Evolutionary conservation across 768 basidiomycete species (phyloP).

Genomic region (Trametes gibbosa): DNA sequence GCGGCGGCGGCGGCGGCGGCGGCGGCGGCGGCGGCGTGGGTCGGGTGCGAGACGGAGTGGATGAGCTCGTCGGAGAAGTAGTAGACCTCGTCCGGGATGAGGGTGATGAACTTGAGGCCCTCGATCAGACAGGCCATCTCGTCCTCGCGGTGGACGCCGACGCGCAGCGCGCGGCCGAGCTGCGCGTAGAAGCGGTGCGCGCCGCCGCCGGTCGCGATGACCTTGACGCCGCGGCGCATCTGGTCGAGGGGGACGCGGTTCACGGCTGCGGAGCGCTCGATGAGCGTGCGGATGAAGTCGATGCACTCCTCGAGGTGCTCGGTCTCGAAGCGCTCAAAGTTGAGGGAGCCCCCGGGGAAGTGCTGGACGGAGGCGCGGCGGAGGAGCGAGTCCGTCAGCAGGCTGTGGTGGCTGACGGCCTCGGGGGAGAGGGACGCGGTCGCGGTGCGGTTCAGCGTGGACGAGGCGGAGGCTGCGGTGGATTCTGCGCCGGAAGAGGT

Average conservation of each 20-base stretch:
- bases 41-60: slow-evolving; percentile 50
- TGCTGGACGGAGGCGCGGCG: slow-evolving; percentile 71
- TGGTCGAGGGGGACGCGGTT: slow-evolving; percentile 87
- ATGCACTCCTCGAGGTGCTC: slow-evolving; percentile 82
- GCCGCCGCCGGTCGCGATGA: slow-evolving; percentile 97
- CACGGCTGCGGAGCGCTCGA: slow-evolving; percentile 77
- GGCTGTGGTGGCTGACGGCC: slow-evolving; percentile 36
- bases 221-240: slow-evolving; percentile 91
- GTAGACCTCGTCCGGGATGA: slow-evolving; percentile 96
- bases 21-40: no score
- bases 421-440: slow-evolving; percentile 35
- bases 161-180: slow-evolving; percentile 67
- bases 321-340: slow-evolving; percentile 97
- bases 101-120: slow-evolving; percentile 92
- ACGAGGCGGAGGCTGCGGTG: slow-evolving; percentile 15
- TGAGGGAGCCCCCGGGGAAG: slow-evolving; percentile 94
- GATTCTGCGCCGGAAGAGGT: background rate
- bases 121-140: slow-evolving; percentile 99
- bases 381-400: slow-evolving; percentile 63
- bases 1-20: no score
- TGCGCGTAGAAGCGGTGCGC: slow-evolving; percentile 92
- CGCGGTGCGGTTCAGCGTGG: slow-evolving; percentile 23
- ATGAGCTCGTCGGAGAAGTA: slow-evolving; percentile 98
- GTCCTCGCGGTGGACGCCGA: slow-evolving; percentile 88
- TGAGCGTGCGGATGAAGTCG: slow-evolving; percentile 82